Conservation (phyloP, 805 yeast genomes). For the Lipomyces starkeyi region DNA sequence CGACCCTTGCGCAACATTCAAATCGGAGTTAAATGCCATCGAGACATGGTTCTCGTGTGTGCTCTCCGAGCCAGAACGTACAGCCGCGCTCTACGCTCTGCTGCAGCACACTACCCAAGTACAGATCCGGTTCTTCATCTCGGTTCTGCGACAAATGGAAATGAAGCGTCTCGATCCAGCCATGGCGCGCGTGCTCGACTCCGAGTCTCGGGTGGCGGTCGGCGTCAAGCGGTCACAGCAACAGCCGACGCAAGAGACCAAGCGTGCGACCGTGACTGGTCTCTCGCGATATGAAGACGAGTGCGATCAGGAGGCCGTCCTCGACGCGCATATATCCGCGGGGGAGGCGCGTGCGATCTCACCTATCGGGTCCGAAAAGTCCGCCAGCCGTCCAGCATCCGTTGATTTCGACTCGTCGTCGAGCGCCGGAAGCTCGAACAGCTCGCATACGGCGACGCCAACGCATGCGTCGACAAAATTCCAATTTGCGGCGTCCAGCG, state of each 20-base stretch:
- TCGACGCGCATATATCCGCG: not conserved
- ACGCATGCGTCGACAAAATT: conserved; percentile 18
- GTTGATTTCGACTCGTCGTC: conserved; percentile 16
- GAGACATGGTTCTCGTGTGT: conserved; percentile 50
- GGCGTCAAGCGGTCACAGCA: conserved; percentile 4
- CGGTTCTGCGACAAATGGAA: conserved; percentile 45
- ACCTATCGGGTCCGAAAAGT: conserved; percentile 35
- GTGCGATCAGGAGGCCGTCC: not conserved
- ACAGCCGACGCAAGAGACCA: conserved; percentile 7
- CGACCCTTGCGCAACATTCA: conserved; percentile 36
- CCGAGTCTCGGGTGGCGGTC: not conserved
- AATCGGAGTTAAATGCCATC: conserved; percentile 47
- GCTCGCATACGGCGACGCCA: conserved; percentile 11
- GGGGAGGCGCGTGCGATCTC: conserved; percentile 29
- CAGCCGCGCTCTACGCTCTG: conserved; percentile 48
- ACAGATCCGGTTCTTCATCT: conserved; percentile 46
- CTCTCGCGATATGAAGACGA: not conserved
- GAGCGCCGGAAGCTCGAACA: not conserved
- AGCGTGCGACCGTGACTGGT: conserved; percentile 7
- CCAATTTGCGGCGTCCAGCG: conserved; percentile 20
- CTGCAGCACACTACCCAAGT: conserved; percentile 47
- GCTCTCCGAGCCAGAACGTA: conserved; percentile 48
- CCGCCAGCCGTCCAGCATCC: conserved; percentile 24
- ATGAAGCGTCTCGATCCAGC: conserved; percentile 25
- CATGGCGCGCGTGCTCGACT: conserved; percentile 6